Base-by-base conservation (phyloP, 2,329 filamentous ascomycete species). In the Penicillium sp. region DNA sequence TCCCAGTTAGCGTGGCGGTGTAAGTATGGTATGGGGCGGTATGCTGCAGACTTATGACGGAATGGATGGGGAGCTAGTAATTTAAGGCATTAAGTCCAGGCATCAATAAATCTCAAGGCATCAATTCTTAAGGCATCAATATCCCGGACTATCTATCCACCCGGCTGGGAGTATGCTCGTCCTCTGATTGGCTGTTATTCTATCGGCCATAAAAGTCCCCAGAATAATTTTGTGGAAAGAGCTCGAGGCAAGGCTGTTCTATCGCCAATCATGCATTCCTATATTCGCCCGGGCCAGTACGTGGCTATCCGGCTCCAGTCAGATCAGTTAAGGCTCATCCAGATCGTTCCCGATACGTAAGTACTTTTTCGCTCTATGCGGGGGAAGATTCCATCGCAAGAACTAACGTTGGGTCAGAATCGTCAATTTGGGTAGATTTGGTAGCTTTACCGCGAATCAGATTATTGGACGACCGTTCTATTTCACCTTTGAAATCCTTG, bases 401-500 rank as follows among this genome's bases (percentile, higher is more conserved):
- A 46, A 46, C 29, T 57, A 34, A 58, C 45, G 28, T 29, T 37
- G 2, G 17, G 38, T 9, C 58, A 96, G 90, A 35, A 87, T 82
- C 39, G 85, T 97, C 57, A 88, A 87, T 2, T 76, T 97, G 31
- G 89, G 89, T 49, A 97, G 96, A 79, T 95, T 93, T 67, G 93
- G 93, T 56, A 82, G 82, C 2, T 96, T 98, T 65, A 85, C 88
- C 15, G 83, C 87, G 45, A 96, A 97, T 65, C 79, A 93, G 29
- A 81, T 98, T 40, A 80, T 98, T 55, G 85, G 88, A n/a, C 84
- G 93, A 7, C 93, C 93, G 0, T 95, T 88, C 66, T 82, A 95
- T 72, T 75, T 94, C 53, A 97, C 90, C 1, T 98, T 88, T 71
- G 91, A 97, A 68, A 77, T 97, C 2, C 79, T 85, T 55, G 88